Evolutionary conservation across 179 eudicot genomes (phyloP), one percentile per base, ranked within the genome.

Genomic region (Silene vulgaris): DNA sequence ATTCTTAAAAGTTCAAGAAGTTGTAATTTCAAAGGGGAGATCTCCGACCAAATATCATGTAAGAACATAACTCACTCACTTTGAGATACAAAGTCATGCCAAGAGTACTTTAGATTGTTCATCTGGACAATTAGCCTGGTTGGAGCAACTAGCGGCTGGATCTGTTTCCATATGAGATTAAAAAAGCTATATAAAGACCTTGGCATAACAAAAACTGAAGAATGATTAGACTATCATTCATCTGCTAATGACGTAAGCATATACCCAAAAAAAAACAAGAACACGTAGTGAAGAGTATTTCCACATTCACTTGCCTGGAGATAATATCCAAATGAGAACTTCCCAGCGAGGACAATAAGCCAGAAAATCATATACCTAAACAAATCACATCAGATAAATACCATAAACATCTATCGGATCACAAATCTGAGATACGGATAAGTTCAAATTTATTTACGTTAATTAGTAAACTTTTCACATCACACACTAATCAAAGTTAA

Each of bases 11-110:
- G 56, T 50, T 50, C 56, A 50, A 50, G 4, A 50, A 50, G 4
- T 50, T 50, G 56, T 50, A 50, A 13, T 50, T 50, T 50, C 16
- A 50, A 50, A 50, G 12, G 56, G 54, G 16, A 50, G 56, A 12
- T 1, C n/a, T 16, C 56, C 4, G 14, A 50, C 56, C 5, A 72
- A 21, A 4, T 13, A 52, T 72, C 30, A 72, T 50, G 56, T 50
- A 19, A 9, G 72, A 29, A 71, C 21, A 40, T 1, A 76, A 50
- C 57, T 17, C 67, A 79, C 97, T 91, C 88, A 96, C 99, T 63
- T 83, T 82, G 81, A 45, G 99, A 96, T 63, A 93, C 92, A 77
- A 96, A 79, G 80, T 93, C 98, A 87, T 96, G 99, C 99, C 99
- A 96, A 19, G 97, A 88, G 81, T 96, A 96, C 11, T n/a, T 56